These are phyloP conservation scores for barrel medic (Medicago truncatula) DNA, from an alignment of 306 rosid genomes.

Conservation along the genomic window DNA sequence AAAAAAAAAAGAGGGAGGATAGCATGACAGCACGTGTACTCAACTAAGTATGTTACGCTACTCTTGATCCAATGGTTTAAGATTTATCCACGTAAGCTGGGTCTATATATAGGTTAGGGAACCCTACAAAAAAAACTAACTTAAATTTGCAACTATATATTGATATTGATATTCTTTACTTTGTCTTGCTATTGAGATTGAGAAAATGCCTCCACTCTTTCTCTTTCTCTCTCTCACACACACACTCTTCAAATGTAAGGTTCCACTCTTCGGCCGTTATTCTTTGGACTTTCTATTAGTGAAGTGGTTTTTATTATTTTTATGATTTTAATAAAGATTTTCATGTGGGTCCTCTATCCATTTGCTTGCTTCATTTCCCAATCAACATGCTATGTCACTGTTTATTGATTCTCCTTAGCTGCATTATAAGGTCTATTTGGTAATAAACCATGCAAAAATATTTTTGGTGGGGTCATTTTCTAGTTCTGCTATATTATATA, in stretches of 20 bases:
- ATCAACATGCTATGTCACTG: constrained; percentile 37
- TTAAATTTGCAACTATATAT: constrained; percentile 52
- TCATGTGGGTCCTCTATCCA: constrained; percentile 43
- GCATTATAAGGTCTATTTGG: constrained; percentile 35
- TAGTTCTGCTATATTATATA: background rate
- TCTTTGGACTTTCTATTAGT: constrained; percentile 55
- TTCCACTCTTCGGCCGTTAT: constrained; percentile 69
- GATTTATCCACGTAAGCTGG: constrained; percentile 49
- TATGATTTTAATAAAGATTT: constrained; percentile 33
- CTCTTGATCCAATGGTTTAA: constrained; percentile 58
- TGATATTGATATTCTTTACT: constrained; percentile 60
- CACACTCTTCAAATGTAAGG: constrained; percentile 54
- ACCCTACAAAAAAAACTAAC: constrained; percentile 49
- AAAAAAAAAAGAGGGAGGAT: constrained; percentile 42
- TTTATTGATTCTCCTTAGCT: constrained; percentile 21
- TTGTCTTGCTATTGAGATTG: constrained; percentile 64
- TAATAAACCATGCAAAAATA: constrained; percentile 5
- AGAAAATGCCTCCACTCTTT: constrained; percentile 34
- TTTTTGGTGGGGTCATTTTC: constrained; percentile 22
- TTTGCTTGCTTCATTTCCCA: constrained; percentile 50
- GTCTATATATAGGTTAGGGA: background rate
- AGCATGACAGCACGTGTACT: constrained; percentile 85
- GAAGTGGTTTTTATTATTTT: constrained; percentile 7
- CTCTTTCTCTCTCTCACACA: too few species aligned
- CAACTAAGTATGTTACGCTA: constrained; percentile 73